A percentile compares a stretch with the other conserved stretches of the same genome.
These are phyloP conservation scores for Zasmidium citrigriseum DNA, from an alignment of 2,329 filamentous ascomycete species.

Conservation along the genomic window DNA sequence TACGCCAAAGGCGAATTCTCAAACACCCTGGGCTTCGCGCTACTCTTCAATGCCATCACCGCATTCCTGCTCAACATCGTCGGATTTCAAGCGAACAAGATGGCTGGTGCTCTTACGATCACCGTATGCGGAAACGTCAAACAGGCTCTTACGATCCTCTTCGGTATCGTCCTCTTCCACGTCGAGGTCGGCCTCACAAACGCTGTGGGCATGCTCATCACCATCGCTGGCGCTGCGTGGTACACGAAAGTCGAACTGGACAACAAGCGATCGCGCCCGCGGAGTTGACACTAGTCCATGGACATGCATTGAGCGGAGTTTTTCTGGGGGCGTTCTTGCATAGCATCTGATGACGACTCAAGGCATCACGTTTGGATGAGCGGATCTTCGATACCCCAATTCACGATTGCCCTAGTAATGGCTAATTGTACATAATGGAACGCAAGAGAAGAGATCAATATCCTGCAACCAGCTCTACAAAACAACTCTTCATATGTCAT, in stretches of 20 bases:
- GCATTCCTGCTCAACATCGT: slow-evolving; percentile 40
- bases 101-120: slow-evolving; percentile 39
- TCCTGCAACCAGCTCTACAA: too few relatives aligned
- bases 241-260: slow-evolving; percentile 61
- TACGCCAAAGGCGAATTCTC: slow-evolving; percentile 34
- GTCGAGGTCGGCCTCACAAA: slow-evolving; percentile 44
- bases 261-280: slow-evolving; percentile 33
- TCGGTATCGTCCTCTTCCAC: slow-evolving; percentile 39
- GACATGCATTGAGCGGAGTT: too few relatives aligned
- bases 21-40: slow-evolving; percentile 61
- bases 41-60: slow-evolving; percentile 34
- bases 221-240: slow-evolving; percentile 57
- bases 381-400: too few relatives aligned
- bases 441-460: background rate
- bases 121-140: slow-evolving; percentile 41
- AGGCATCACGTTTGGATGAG: too few relatives aligned
- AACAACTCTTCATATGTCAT: too few relatives aligned
- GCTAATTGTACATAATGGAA: background rate
- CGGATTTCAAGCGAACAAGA: slow-evolving; percentile 41
- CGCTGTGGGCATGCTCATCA: slow-evolving; percentile 57
- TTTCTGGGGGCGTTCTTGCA: background rate
- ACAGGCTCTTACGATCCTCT: slow-evolving; percentile 39
- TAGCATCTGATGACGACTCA: background rate
- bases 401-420: background rate
- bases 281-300: too few relatives aligned